Conservation (phyloP, 2,329 filamentous ascomycete species). For the Fusarium setosum region DNA sequence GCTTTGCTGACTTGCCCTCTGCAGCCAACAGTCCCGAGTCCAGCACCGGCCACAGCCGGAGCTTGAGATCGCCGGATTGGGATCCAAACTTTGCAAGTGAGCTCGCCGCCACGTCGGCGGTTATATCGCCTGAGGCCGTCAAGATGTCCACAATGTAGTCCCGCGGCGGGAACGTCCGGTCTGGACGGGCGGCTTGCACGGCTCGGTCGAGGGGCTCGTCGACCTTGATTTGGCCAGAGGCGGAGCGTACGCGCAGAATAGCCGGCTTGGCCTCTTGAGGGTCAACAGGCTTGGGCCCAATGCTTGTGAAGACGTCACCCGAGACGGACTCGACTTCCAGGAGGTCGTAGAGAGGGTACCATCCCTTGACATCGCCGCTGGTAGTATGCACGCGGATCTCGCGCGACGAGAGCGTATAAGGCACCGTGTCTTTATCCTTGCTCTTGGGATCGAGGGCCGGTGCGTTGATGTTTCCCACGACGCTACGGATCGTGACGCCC, state of each 20-base stretch:
- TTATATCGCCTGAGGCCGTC: slow-evolving; percentile 59
- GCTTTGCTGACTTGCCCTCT: slow-evolving; percentile 27
- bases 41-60: slow-evolving; percentile 58
- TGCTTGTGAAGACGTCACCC: slow-evolving; percentile 54
- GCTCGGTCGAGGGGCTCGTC: slow-evolving; percentile 52
- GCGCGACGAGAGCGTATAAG: slow-evolving; percentile 57
- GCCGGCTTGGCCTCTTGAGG: slow-evolving; percentile 51
- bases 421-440: slow-evolving; percentile 37
- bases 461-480: slow-evolving; percentile 53
- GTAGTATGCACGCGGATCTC: slow-evolving; percentile 55
- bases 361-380: slow-evolving; percentile 58
- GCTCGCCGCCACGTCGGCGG: slow-evolving; percentile 54
- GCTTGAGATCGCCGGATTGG: slow-evolving; percentile 53
- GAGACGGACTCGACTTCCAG: slow-evolving; percentile 58
- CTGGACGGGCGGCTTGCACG: slow-evolving; percentile 25
- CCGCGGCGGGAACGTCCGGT: slow-evolving; percentile 53
- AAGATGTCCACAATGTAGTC: slow-evolving; percentile 59
- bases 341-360: slow-evolving; percentile 63
- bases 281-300: slow-evolving; percentile 55
- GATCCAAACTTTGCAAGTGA: slow-evolving; percentile 49
- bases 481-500: slow-evolving; percentile 47
- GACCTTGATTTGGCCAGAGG: slow-evolving; percentile 57
- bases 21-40: slow-evolving; percentile 35
- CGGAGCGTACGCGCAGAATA: slow-evolving; percentile 52
- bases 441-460: slow-evolving; percentile 43